Evolutionary conservation across 768 basidiomycete genomes (phyloP), one percentile per base, ranked within the genome.

Genomic region (Boletus barrowsii): DNA sequence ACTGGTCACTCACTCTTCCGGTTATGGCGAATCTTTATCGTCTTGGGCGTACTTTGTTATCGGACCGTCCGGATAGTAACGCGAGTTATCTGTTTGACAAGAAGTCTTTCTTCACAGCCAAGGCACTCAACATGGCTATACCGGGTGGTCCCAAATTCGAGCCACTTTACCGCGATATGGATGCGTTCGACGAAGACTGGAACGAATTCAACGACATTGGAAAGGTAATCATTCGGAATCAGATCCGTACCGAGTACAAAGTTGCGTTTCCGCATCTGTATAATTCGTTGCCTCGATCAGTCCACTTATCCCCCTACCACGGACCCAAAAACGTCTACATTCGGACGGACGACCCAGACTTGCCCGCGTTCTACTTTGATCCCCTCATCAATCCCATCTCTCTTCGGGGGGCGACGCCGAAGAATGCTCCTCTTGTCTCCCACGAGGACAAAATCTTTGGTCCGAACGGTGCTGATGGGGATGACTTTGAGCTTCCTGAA

Each of bases 191-290:
- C 66, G 97, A 98, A 68, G 97, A 99, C 67, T 97, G 94, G 94
- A 97, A 97, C 71, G 94, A 97, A 70, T 99, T 99, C 66, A 99
- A 99, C 69, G 97, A 99, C 68, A 97, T 98, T 73, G 95, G 97
- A 76, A 99, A 99, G 73, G 90, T 99, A 66, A 96, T 99, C 71
- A 98, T 99, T 62, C 94, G 97, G 20, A 94, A 98, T 68, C 93
- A 97, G 71, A 96, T 98, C 59, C 84, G 97, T 43, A 98, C 96
- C 3, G 97, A 99, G 74, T 98, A 99, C 82, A 98, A 96, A 71
- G 94, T 99, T 48, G 96, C 95, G 3, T 98, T 98, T 80, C 96
- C 97, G 32, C 96, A 99, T 66, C 81, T 99, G 1, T 99, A 99
- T 76, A 99, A 99, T 74, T 97, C 97, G 35, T 80, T 97, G 10